Conservation (phyloP, 1,139 yeast species). For the Suzukiozyma palmioleophila region DNA sequence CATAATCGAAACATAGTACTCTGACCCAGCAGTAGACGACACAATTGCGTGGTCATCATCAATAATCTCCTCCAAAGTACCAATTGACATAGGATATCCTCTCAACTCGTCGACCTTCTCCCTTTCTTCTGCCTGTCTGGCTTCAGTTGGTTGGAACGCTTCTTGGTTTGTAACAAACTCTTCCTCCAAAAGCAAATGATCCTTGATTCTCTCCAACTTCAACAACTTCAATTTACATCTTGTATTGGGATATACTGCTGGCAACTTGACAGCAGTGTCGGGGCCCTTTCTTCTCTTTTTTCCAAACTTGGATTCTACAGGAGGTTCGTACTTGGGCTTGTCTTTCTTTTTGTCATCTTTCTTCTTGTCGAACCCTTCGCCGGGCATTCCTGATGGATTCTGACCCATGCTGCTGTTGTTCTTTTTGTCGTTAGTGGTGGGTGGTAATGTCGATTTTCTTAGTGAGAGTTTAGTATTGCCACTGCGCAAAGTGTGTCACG, state of each 20-base stretch:
- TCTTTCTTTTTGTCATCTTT: slow-evolving; percentile 77
- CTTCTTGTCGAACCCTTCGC: slow-evolving; percentile 55
- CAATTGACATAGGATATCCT: slow-evolving; percentile 96
- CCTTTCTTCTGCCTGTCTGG: slow-evolving; percentile 93
- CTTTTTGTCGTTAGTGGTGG: slow-evolving; percentile 2
- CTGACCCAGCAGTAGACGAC: slow-evolving; percentile 93
- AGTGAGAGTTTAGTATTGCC: background rate
- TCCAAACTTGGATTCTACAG: slow-evolving; percentile 91
- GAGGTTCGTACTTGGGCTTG: slow-evolving; percentile 96
- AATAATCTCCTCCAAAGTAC: slow-evolving; percentile 92
- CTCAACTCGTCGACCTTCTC: slow-evolving; percentile 92
- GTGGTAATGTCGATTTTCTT: no score
- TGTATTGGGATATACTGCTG: slow-evolving; percentile 86
- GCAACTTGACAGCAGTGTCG: slow-evolving; percentile 82
- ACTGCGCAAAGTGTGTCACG: background rate
- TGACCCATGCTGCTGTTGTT: slow-evolving; percentile 51
- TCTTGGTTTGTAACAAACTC: slow-evolving; percentile 96
- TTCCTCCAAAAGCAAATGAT: slow-evolving; percentile 89
- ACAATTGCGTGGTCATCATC: slow-evolving; percentile 99
- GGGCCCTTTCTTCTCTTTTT: slow-evolving; percentile 91
- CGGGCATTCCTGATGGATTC: slow-evolving; percentile 74
- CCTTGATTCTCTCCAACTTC: slow-evolving; percentile 94
- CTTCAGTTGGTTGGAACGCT: slow-evolving; percentile 92
- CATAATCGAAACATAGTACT: slow-evolving; percentile 90
- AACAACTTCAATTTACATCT: slow-evolving; percentile 87